These are phyloP conservation scores for Neurospora sublineolata DNA, from an alignment of 495 filamentous ascomycete genomes.

Conservation along the genomic window DNA sequence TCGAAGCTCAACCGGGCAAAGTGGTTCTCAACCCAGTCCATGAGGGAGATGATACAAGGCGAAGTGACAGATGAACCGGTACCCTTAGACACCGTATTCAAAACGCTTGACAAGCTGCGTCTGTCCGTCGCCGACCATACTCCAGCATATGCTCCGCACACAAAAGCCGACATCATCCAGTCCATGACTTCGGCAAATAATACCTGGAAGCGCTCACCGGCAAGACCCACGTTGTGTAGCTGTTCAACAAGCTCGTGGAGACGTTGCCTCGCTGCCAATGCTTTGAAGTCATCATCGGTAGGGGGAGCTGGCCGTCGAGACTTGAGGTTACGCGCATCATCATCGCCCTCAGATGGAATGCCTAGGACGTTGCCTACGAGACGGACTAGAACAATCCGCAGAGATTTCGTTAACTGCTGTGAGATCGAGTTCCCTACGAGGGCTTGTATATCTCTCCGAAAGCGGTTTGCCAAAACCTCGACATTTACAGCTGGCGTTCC, in stretches of 20 bases:
- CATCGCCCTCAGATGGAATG: slow-evolving; percentile 22
- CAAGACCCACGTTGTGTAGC: slow-evolving; percentile 61
- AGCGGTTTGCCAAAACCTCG: slow-evolving; percentile 34
- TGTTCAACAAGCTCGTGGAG: slow-evolving; percentile 47
- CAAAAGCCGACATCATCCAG: slow-evolving; percentile 52
- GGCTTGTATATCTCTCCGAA: slow-evolving; percentile 51
- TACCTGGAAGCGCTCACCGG: slow-evolving; percentile 60
- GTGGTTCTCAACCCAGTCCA: slow-evolving; percentile 61
- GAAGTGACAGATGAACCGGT: slow-evolving; percentile 36
- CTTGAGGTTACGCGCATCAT: slow-evolving; percentile 4
- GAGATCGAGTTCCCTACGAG: slow-evolving; percentile 55
- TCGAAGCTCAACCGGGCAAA: slow-evolving; percentile 57
- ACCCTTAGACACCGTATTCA: slow-evolving; percentile 11
- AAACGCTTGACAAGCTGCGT: slow-evolving; percentile 6
- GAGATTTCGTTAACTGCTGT: slow-evolving; percentile 37
- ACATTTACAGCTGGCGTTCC: slow-evolving; percentile 10
- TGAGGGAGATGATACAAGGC: slow-evolving; percentile 43
- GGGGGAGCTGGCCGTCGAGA: slow-evolving; percentile 10
- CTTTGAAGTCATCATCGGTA: slow-evolving; percentile 10
- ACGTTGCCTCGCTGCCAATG: slow-evolving; percentile 37
- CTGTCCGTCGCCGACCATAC: slow-evolving; percentile 34
- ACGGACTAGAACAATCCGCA: slow-evolving; percentile 42
- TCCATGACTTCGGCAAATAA: slow-evolving; percentile 69
- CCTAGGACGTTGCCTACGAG: slow-evolving; percentile 47
- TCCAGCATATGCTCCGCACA: slow-evolving; percentile 47